Conservation (phyloP, 2,329 filamentous ascomycete species). For the Pseudogymnoascus sp. region DNA sequence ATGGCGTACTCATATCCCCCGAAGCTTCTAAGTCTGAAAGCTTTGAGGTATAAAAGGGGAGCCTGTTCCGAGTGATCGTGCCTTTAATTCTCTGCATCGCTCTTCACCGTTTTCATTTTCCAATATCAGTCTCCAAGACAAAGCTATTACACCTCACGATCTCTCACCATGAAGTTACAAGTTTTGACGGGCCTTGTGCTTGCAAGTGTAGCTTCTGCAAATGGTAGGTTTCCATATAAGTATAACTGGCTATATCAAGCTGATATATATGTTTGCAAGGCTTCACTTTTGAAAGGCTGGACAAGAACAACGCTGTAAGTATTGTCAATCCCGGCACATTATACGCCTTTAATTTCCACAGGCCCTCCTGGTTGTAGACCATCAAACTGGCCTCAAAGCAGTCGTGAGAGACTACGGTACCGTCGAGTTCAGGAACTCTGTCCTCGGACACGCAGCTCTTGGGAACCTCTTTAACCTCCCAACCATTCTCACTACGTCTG, state of each 20-base stretch:
- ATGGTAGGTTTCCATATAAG: not conserved
- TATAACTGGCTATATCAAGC: not conserved
- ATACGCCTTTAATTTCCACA: conserved; percentile 19
- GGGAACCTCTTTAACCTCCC: conserved; percentile 61
- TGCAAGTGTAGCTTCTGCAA: not conserved
- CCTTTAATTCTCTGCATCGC: not conserved
- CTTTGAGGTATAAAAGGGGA: not conserved
- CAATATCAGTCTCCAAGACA: not conserved
- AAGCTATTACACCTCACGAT: not conserved
- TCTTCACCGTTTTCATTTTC: not conserved
- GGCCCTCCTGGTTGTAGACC: conserved; percentile 51
- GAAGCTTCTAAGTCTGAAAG: not conserved
- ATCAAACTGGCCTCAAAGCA: conserved; percentile 51
- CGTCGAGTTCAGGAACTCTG: conserved; percentile 56
- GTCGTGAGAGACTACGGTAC: conserved; percentile 60
- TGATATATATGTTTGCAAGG: not conserved
- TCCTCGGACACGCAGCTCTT: conserved; percentile 59
- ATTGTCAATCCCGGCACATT: not conserved
- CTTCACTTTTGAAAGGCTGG: conserved; percentile 30
- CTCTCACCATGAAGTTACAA: conserved; percentile 11
- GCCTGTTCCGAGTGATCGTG: not conserved
- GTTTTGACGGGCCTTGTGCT: not conserved
- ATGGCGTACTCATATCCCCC: not conserved
- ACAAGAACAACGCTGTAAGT: conserved; percentile 29
- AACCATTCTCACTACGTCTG: conserved; percentile 62